These are phyloP conservation scores for Aegilops longissima DNA, from an alignment of 176 grass and related monocot species.

Conservation along the genomic window DNA sequence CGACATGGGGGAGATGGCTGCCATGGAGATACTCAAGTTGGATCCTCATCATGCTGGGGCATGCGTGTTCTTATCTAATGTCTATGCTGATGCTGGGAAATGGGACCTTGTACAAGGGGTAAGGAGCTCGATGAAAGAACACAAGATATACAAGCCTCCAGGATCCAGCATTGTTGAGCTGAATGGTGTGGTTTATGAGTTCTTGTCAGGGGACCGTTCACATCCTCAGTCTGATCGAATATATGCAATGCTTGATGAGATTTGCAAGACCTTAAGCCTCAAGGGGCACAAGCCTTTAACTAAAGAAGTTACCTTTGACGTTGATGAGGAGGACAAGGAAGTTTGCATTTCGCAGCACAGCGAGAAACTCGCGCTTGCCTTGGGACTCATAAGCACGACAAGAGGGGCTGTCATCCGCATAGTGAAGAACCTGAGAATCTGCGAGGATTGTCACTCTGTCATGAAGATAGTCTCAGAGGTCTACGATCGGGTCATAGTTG, in stretches of 20 bases:
- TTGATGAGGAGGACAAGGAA: constrained; percentile 44
- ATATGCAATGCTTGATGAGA: constrained; percentile 49
- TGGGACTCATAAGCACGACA: constrained; percentile 31
- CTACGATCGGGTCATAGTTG: constrained; percentile 37
- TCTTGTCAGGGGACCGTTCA: constrained; percentile 44
- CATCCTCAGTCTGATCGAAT: constrained; percentile 41
- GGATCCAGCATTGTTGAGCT: constrained; percentile 43
- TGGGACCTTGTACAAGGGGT: constrained; percentile 41
- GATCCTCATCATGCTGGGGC: constrained; percentile 40
- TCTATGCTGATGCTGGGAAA: constrained; percentile 41
- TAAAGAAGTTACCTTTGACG: constrained; percentile 32
- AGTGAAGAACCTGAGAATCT: constrained; percentile 50
- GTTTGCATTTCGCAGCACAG: constrained; percentile 41
- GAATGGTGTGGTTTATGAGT: constrained; percentile 37
- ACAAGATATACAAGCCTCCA: constrained; percentile 41
- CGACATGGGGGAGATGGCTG: constrained; percentile 38
- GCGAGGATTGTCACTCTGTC: constrained; percentile 41
- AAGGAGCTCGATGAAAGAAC: constrained; percentile 41
- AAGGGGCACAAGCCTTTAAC: constrained; percentile 33
- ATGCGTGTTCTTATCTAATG: constrained; percentile 47
- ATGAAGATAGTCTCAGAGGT: constrained; percentile 44
- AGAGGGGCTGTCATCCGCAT: constrained; percentile 29
- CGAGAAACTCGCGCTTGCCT: constrained; percentile 43
- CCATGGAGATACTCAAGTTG: constrained; percentile 40
- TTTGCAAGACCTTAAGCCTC: constrained; percentile 24